These are phyloP conservation scores for Leucosporidium yakuticum DNA, from an alignment of 768 basidiomycete species.

Conservation along the genomic window DNA sequence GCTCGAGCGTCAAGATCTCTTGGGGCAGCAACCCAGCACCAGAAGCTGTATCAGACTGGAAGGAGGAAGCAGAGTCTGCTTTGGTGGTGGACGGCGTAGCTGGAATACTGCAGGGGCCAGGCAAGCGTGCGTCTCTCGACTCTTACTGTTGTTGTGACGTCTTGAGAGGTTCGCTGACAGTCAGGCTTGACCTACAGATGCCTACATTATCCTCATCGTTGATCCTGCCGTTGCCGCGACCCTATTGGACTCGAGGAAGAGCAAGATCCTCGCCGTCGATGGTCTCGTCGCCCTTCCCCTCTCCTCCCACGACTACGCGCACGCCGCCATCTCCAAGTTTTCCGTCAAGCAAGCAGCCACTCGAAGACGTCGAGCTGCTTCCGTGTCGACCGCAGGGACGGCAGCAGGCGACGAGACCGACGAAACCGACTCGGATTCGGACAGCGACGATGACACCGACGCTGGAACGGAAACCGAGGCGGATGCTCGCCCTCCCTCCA, in stretches of 20 bases:
- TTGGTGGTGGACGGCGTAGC: too few relatives aligned
- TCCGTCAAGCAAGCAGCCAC: slow-evolving; percentile 13
- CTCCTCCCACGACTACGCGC: slow-evolving; percentile 5
- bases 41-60: too few relatives aligned
- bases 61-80: too few relatives aligned
- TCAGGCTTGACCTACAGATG: not conserved
- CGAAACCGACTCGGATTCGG: not conserved
- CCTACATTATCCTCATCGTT: slow-evolving; percentile 20
- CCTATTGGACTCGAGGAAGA: slow-evolving; percentile 10
- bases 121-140: too few relatives aligned
- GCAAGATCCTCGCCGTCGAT: slow-evolving; percentile 6
- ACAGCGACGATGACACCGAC: not conserved
- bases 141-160: too few relatives aligned
- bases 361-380: slow-evolving; percentile 1
- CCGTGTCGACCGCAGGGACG: not conserved
- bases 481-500: too few relatives aligned
- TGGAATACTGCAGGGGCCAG: too few relatives aligned
- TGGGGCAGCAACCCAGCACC: too few relatives aligned
- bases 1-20: too few relatives aligned
- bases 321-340: slow-evolving; percentile 6
- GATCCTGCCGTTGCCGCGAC: slow-evolving; percentile 13
- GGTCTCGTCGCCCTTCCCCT: slow-evolving; percentile 26
- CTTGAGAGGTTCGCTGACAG: not conserved
- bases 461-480: not conserved
- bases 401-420: slow-evolving; percentile 1